Evolutionary conservation across 2,329 filamentous ascomycete genomes (phyloP).

Genomic region (Aspergillus thermomutatus): DNA sequence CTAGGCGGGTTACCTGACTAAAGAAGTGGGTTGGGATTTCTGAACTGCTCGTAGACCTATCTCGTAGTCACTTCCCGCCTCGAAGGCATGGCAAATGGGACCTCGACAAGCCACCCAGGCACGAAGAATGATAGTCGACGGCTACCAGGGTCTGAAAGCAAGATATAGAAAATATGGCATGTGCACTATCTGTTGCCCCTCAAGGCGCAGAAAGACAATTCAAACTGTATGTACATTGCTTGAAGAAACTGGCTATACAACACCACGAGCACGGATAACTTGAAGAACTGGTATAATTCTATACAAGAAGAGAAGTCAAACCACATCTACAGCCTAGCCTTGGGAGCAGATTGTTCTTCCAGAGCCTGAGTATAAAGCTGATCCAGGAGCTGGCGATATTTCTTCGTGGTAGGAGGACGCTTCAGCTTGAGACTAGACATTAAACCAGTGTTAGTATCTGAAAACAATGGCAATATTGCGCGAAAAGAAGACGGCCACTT

Average conservation of each 20-base stretch:
- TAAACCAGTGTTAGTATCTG: conserved; percentile 2
- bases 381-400: conserved; percentile 56
- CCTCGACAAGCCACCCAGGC: too few relatives aligned
- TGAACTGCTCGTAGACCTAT: too few relatives aligned
- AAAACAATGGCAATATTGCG: not conserved
- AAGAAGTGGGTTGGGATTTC: too few relatives aligned
- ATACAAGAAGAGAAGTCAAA: conserved; percentile 5
- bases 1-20: too few relatives aligned
- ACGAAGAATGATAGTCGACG: not conserved
- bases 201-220: not conserved
- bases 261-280: not conserved
- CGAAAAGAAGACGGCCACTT: conserved; percentile 21
- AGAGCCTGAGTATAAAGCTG: conserved; percentile 58
- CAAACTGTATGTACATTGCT: conserved; percentile 4
- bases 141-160: not conserved
- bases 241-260: not conserved
- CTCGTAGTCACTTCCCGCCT: not conserved
- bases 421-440: conserved; percentile 64
- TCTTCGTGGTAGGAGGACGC: conserved; percentile 64
- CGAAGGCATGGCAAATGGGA: not conserved
- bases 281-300: not conserved
- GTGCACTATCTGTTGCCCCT: not conserved
- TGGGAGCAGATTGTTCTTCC: conserved; percentile 35
- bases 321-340: conserved; percentile 36
- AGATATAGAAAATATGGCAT: not conserved